Evolutionary conservation across 345 rosid species (phyloP).

Genomic region (Camelina hispida): DNA sequence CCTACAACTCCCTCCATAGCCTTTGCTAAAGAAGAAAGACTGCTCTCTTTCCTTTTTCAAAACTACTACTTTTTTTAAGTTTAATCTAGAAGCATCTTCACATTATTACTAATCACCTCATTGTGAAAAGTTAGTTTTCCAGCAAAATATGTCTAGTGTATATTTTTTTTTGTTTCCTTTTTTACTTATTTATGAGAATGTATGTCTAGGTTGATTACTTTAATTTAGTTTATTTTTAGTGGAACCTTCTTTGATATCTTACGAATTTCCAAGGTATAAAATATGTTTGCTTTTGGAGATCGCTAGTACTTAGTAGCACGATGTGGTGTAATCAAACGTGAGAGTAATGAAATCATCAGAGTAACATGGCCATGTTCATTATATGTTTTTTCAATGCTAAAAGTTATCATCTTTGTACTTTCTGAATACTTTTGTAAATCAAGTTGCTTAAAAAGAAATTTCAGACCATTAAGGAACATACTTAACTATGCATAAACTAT

Average conservation of each 20-base stretch:
- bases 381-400: constrained; percentile 35
- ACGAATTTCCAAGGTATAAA: constrained; percentile 7
- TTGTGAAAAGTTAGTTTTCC: neutral
- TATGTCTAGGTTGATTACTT: constrained; percentile 34
- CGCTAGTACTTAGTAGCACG: constrained; percentile 46
- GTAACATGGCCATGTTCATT: constrained; percentile 48
- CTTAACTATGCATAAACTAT: constrained; percentile 15
- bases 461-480: constrained; percentile 31
- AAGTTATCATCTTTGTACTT: constrained; percentile 39
- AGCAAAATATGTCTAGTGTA: too few relatives aligned
- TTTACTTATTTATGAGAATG: neutral
- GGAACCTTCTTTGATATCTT: constrained; percentile 39
- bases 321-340: constrained; percentile 43
- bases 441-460: constrained; percentile 34
- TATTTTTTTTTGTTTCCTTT: too few relatives aligned
- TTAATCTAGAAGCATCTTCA: neutral
- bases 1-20: constrained; percentile 42
- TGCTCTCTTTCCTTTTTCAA: constrained; percentile 24
- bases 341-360: constrained; percentile 41
- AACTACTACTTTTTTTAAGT: neutral
- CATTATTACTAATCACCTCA: neutral
- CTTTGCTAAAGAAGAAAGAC: constrained; percentile 44
- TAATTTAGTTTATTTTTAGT: constrained; percentile 33
- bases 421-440: constrained; percentile 36
- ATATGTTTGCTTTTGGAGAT: constrained; percentile 39